Conservation (phyloP, 306 rosid genomes). For the Fragaria ananassa region DNA sequence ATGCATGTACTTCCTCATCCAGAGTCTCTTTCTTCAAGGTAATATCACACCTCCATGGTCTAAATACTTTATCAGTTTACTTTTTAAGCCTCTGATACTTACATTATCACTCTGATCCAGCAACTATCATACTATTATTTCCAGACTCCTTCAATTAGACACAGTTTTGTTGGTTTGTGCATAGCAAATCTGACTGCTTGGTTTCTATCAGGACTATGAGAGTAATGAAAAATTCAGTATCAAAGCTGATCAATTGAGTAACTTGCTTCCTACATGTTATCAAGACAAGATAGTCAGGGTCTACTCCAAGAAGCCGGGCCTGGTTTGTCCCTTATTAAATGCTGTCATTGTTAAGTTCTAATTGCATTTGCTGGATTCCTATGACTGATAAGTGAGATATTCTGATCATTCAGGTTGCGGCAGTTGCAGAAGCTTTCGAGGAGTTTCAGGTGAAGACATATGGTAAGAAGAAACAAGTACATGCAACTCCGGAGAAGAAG, state of each 20-base stretch:
- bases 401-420: slow-evolving; percentile 50
- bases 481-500: slow-evolving; percentile 73
- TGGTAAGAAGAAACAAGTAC: slow-evolving; percentile 69
- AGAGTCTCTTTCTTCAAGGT: slow-evolving; percentile 90
- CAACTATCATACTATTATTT: not conserved
- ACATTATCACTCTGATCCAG: not conserved
- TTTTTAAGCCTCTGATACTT: slow-evolving; percentile 1
- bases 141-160: not conserved
- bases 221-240: slow-evolving; percentile 61
- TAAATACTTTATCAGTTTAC: not conserved
- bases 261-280: slow-evolving; percentile 69
- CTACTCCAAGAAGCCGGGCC: slow-evolving; percentile 76
- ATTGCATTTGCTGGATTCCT: not conserved
- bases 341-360: not conserved
- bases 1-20: slow-evolving; percentile 39
- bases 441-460: slow-evolving; percentile 62
- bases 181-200: slow-evolving; percentile 2
- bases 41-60: slow-evolving; percentile 18
- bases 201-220: slow-evolving; percentile 64
- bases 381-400: not conserved
- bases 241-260: slow-evolving; percentile 66
- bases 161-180: not conserved
- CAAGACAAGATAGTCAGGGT: slow-evolving; percentile 90
- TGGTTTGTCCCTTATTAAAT: slow-evolving; percentile 45
- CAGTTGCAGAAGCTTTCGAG: slow-evolving; percentile 76